Evolutionary conservation across 164 flowering plant species (phyloP), one percentile per base, ranked within the genome.

Genomic region (Kingdonia uniflora): DNA sequence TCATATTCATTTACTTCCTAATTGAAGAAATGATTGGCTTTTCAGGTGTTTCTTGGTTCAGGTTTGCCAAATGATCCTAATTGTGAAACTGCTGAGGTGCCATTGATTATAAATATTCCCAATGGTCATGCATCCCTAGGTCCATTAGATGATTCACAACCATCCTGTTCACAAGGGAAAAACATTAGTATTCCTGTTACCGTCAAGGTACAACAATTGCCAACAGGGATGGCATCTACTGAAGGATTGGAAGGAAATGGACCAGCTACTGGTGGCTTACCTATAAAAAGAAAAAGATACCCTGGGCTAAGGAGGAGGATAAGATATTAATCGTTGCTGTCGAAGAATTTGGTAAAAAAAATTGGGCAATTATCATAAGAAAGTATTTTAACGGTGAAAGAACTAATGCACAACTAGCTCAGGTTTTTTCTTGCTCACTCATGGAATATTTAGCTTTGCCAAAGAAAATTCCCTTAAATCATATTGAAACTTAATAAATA

Each of bases 291-390:
- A 92, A 77, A 67, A 74, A 91, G 63, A 88, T 80, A 68, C n/a
- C n/a, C n/a, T 92, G 97, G 95, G 66, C 95, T 19, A 62, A 57
- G 11, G 82, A 66, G 40, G 97, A 92, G 72, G 97, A 92, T 59
- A 8, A 41, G 59, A 80, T 82, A 67, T 74, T 88, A 19, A 74
- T 85, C 70, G 84, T 85, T 65, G 94, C 95, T 50, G 97, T 88
- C 52, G 45, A 76, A 51, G 80, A 81, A 73, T 77, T 65, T 69
- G 99, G 95, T 56, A 94, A 80, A 67, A 90, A 91, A 49, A 92
- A 81, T 64, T 92, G 96, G 99, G 87, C 87, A 24, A 72, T 64
- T 57, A 92, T 92, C 17, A 57, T 79, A 40, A 82, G 71, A 75
- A 82, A 73, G 60, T 80, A 81, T 43, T 85, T 84, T 67, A 78